Evolutionary conservation across 208 protist species (phyloP), one percentile per base, ranked within the genome.

Genomic region (Crithidia expoeki): DNA sequence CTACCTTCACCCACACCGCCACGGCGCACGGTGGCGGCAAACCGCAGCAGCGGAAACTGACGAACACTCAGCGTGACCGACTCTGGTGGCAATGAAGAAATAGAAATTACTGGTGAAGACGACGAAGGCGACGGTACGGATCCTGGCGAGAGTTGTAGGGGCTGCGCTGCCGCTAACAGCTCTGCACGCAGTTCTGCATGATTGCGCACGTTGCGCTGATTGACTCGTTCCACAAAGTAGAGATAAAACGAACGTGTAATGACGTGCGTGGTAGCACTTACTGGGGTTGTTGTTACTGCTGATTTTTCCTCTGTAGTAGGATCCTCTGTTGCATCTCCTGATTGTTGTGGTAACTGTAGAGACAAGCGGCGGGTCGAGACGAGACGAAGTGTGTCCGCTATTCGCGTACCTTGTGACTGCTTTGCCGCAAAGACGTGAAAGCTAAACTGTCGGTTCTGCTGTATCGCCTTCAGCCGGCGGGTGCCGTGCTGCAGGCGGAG

Each of bases 381-480:
- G 4, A 71, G 21, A 16, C 72, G 75, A 51, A 94, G 68, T 25
- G 81, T 86, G 62, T 94, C 86, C 9, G 81, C 49, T 25, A 93
- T 74, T 27, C 90, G 86, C 25, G 84, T 77, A 9, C 80, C 86
- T 38, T 93, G 85, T 14, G 76, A 69, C 49, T 76, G 73, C 65
- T 90, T 93, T 40, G 68, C 57, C 4, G 85, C 80, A 44, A 85
- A 95, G 12, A 95, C 90, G 60, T 91, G 80, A 73, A 93, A 93
- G 33, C 72, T 72, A 58, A 90, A 95, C 36, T 68, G 32, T 14
- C 74, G 44, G 74, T 93, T 84, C 56, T 84, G 64, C 38, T 89
- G 82, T 9, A 94, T 27, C 16, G 65, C 60, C 44, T 81, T 79
- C 19, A 94, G 66, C 12, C 86, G 84, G 11, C 72, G 38, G 28